Evolutionary conservation across 306 rosid genomes (phyloP).

Genomic region (Vachellia pachyceras): DNA sequence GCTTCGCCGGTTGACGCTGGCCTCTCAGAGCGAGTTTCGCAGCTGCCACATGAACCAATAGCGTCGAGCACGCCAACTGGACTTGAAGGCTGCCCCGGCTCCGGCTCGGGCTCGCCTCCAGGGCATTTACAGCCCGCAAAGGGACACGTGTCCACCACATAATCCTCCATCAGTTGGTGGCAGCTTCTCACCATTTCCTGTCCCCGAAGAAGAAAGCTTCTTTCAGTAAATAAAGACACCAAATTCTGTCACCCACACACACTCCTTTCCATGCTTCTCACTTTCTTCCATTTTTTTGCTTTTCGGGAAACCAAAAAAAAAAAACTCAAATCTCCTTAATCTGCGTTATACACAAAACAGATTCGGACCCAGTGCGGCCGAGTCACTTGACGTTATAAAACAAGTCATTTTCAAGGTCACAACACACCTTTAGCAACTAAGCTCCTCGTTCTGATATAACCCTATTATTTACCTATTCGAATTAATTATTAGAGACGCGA

Average conservation of each 20-base stretch:
- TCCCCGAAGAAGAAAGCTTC: conserved; percentile 42
- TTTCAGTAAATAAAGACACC: conserved; percentile 12
- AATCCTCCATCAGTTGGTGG: conserved; percentile 84
- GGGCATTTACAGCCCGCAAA: conserved; percentile 33
- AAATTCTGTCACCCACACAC: conserved; percentile 23
- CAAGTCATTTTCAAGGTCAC: neutral
- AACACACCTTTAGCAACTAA: neutral
- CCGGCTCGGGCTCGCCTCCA: conserved; percentile 37
- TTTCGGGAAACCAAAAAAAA: neutral
- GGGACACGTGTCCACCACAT: conserved; percentile 68
- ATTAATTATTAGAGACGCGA: neutral
- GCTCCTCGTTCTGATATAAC: neutral
- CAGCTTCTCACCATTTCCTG: conserved; percentile 87
- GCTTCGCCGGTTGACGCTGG: conserved; percentile 37
- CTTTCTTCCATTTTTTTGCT: conserved; percentile 25
- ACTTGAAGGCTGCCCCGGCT: conserved; percentile 64
- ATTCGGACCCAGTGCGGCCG: neutral
- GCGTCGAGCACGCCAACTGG: conserved; percentile 82
- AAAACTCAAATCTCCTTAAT: no score
- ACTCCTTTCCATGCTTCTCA: conserved; percentile 45
- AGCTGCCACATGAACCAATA: conserved; percentile 55
- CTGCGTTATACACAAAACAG: neutral
- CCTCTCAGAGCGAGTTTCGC: conserved; percentile 59
- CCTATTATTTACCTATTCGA: neutral
- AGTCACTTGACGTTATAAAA: neutral